These are phyloP conservation scores for Monosporozyma servazzii DNA, from an alignment of 805 yeast genomes.

Conservation along the genomic window DNA sequence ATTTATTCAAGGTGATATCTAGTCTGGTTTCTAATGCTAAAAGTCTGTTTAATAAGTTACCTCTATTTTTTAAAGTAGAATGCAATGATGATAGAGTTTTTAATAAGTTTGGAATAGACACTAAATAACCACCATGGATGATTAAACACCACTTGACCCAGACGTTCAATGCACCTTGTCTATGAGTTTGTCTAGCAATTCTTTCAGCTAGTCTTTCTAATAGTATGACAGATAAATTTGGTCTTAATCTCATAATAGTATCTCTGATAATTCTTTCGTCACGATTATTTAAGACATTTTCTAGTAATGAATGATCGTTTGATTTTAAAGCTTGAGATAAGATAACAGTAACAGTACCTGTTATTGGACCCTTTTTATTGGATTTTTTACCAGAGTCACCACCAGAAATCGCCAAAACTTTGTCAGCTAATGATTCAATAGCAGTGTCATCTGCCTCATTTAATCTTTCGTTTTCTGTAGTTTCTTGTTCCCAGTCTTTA, in stretches of 20 bases:
- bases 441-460: slow-evolving; percentile 32
- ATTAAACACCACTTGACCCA: slow-evolving; percentile 89
- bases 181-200: slow-evolving; percentile 48
- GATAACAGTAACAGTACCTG: slow-evolving; percentile 77
- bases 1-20: slow-evolving; percentile 58
- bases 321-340: slow-evolving; percentile 81
- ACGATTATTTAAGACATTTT: slow-evolving; percentile 57
- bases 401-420: slow-evolving; percentile 15
- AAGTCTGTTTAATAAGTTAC: slow-evolving; percentile 60
- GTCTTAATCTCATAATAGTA: slow-evolving; percentile 47
- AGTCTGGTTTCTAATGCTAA: slow-evolving; percentile 77
- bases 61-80: slow-evolving; percentile 54
- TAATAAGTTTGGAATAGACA: slow-evolving; percentile 38
- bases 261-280: slow-evolving; percentile 45
- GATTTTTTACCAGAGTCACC: slow-evolving; percentile 12
- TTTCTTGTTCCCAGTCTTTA: slow-evolving; percentile 35
- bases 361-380: slow-evolving; percentile 41
- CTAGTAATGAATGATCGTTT: slow-evolving; percentile 78
- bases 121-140: slow-evolving; percentile 65
- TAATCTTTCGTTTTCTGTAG: slow-evolving; percentile 35
- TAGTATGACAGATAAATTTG: slow-evolving; percentile 44
- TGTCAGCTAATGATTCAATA: slow-evolving; percentile 48
- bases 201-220: slow-evolving; percentile 52
- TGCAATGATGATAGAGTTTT: slow-evolving; percentile 54
- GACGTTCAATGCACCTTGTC: slow-evolving; percentile 42